Conservation (phyloP, 768 basidiomycete genomes). For the Cytidiella melzeri region DNA sequence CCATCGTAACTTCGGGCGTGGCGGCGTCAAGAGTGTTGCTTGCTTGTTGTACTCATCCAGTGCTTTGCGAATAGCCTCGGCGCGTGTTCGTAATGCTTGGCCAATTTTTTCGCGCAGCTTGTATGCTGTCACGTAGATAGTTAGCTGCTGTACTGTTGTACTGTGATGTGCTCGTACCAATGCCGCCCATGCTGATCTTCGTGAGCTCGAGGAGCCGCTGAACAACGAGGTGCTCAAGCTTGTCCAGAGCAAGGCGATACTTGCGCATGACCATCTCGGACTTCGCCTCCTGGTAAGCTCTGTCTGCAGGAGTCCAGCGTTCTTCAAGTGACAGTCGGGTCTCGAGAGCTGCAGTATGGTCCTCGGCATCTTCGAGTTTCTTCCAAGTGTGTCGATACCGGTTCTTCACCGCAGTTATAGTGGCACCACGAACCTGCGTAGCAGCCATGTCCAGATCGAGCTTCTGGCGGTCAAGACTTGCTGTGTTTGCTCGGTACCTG, state of each 20-base stretch:
- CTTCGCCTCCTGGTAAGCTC: slow-evolving; percentile 10
- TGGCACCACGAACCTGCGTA: background rate
- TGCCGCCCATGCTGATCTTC: slow-evolving; percentile 22
- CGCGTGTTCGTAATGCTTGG: slow-evolving; percentile 26
- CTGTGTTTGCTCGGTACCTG: too few relatives aligned
- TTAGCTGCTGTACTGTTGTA: background rate
- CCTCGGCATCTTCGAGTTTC: background rate
- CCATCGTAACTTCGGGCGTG: slow-evolving; percentile 8
- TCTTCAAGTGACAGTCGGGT: slow-evolving; percentile 6
- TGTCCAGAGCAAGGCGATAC: slow-evolving; percentile 22
- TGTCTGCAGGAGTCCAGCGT: slow-evolving; percentile 11
- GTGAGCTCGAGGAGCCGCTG: slow-evolving; percentile 26
- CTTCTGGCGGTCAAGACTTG: background rate
- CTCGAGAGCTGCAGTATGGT: slow-evolving; percentile 11
- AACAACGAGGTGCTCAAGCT: slow-evolving; percentile 27
- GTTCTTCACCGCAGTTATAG: background rate
- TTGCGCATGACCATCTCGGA: slow-evolving; percentile 12
- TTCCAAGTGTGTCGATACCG: background rate
- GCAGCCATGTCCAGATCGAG: background rate
- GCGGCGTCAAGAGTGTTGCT: slow-evolving; percentile 16
- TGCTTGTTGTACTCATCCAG: too few relatives aligned
- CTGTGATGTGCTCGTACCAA: slow-evolving; percentile 12
- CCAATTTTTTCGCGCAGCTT: slow-evolving; percentile 29
- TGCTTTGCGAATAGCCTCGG: slow-evolving; percentile 27
- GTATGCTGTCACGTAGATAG: slow-evolving; percentile 27